Base-by-base conservation (phyloP, 208 protist species). In the Entamoeba moshkovskii region DNA sequence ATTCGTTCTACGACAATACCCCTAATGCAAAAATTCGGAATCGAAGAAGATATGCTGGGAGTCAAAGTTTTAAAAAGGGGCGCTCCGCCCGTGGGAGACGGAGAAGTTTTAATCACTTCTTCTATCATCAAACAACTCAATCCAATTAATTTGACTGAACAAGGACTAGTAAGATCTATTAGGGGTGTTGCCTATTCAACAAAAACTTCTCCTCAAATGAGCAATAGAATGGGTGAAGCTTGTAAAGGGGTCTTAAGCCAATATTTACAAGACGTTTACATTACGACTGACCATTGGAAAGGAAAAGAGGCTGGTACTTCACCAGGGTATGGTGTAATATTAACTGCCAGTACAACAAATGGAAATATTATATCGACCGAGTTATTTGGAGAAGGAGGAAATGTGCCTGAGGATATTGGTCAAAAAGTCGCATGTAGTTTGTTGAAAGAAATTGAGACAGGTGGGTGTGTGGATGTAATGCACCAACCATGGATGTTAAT, bases 161-260 rank as follows among this genome's bases (percentile, higher is more conserved):
- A 95, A 8, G 98, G 97, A 15, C 94, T 97, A 25, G 97, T 98
- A 92, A 97, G 97, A n/a, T 96, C 97, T 0, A 94, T 98, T 46
- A 96, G 98, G 45, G 98, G 98, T 25, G 97, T 98, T 52, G 96
- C 97, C n/a, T 98, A 97, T 95, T 97, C 95, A n/a, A 96, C 95
- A 48, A 96, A 96, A 66, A 96, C 97, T 18, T 96, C 97, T 2
- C 95, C 97, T 0, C 97, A 98, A 94, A 95, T 98, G 52, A 95
- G 96, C 29, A 97, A 98, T 94, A 96, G 97, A 47, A 95, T 96
- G 5, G 97, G 97, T 29, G 97, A 97, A 8, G 96, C 97, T 4
- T 96, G 97, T 15, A 98, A 98, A 93, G 97, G 97, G 6, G 96
- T 96, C 5, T 46, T 96, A 44, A 91, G 85, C 16, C 45, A 96